Percentiles rank a stretch among this genome's conserved stretches.
Conservation (phyloP, 495 filamentous ascomycete genomes). For the Achaetomiella virescens region DNA sequence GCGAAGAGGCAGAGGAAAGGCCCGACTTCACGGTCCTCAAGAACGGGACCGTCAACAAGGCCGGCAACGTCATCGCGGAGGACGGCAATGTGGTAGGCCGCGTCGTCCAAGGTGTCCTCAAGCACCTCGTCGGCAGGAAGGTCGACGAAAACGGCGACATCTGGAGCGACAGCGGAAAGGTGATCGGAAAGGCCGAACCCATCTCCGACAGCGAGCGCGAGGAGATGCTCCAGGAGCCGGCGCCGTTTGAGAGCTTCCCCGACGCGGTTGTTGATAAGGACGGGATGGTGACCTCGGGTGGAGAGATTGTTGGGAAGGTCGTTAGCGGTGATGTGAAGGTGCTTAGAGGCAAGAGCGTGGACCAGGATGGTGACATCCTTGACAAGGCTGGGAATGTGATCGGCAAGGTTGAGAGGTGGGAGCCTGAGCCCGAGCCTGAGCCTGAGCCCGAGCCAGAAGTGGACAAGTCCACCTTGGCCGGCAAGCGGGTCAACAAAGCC, state of each 20-base stretch:
- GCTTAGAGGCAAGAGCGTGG: constrained; percentile 68
- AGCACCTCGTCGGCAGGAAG: constrained; percentile 62
- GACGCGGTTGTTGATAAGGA: constrained; percentile 61
- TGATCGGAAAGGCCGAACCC: constrained; percentile 67
- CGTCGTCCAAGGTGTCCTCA: constrained; percentile 60
- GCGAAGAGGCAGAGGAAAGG: constrained; percentile 15
- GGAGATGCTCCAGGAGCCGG: constrained; percentile 50
- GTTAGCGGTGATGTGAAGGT: constrained; percentile 70
- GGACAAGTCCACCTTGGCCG: constrained; percentile 66
- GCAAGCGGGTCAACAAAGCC: constrained; percentile 78
- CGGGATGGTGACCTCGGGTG: constrained; percentile 66
- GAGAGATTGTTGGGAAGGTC: constrained; percentile 63
- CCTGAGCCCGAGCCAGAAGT: constrained; percentile 42
- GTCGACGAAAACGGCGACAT: constrained; percentile 68
- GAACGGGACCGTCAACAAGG: constrained; percentile 68
- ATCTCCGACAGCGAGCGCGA: constrained; percentile 68
- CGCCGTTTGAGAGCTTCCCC: constrained; percentile 70
- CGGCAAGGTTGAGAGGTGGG: constrained; percentile 74
- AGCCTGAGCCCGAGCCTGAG: constrained; percentile 54
- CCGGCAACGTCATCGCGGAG: constrained; percentile 65
- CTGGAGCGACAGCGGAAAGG: constrained; percentile 65
- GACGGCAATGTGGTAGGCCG: constrained; percentile 67
- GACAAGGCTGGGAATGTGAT: constrained; percentile 75
- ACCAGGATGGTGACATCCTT: constrained; percentile 77
- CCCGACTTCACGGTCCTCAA: constrained; percentile 60